phyloP scores from a whole-genome alignment of 768 basidiomycete genomes.

The Symmetrospora coprosmae region DNA sequence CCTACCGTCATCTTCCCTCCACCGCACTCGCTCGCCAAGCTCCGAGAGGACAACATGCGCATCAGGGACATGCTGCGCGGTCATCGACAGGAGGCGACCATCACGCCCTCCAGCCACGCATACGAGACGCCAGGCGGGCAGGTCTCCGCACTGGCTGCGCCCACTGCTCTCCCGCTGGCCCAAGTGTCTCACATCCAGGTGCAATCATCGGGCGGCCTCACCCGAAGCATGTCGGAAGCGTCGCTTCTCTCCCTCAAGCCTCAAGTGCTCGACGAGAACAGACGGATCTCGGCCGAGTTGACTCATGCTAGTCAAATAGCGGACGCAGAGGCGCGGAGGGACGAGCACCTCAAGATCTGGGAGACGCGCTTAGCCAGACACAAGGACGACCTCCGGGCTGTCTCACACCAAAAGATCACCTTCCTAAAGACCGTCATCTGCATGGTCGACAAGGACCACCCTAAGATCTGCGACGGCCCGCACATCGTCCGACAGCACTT shows the following conservation, averaged over 20 bases:
- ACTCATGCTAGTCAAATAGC: constrained; percentile 11
- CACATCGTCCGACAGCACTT: constrained; percentile 60
- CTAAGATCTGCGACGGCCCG: constrained; percentile 46
- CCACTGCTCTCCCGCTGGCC: background rate
- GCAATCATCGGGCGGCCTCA: constrained; percentile 10
- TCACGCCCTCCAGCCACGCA: constrained; percentile 24
- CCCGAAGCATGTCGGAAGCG: constrained; percentile 4
- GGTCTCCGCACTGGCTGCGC: background rate
- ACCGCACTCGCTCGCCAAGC: constrained; percentile 68
- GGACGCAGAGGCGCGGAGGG: constrained; percentile 26
- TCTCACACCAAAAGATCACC: constrained; percentile 80
- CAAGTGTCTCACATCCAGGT: constrained; percentile 1
- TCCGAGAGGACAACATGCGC: constrained; percentile 74
- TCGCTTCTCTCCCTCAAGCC: constrained; percentile 7
- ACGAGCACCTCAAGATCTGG: constrained; percentile 27
- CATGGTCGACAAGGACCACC: constrained; percentile 50
- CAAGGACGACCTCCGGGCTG: constrained; percentile 58
- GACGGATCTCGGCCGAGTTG: constrained; percentile 16
- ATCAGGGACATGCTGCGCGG: constrained; percentile 28
- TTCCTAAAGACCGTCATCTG: constrained; percentile 69
- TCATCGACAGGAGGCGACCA: constrained; percentile 25
- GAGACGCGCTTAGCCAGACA: constrained; percentile 21
- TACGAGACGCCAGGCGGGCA: background rate
- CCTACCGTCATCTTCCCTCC: constrained; percentile 83
- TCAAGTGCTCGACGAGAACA: constrained; percentile 21